Base-by-base conservation (phyloP, 1,284 basidiomycete species). In the Calocybe gambosa region DNA sequence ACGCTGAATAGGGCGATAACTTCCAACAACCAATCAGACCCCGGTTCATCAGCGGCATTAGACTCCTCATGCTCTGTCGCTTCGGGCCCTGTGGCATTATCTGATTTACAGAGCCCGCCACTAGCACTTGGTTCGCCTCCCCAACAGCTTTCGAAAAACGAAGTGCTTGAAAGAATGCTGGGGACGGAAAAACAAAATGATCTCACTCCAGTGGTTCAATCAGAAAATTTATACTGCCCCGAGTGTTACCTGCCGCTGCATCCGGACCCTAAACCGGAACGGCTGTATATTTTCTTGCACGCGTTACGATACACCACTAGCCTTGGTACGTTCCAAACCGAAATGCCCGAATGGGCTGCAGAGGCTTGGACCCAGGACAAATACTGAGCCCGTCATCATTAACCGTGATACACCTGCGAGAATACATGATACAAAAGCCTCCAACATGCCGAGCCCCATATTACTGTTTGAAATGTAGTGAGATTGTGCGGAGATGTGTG, bases 241-340 rank as follows among this genome's bases (percentile, higher is more conserved):
- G 86, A 91, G 59, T 97, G 93, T 62, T 95, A 88, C 64, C 72
- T 94, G 23, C 93, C 93, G 12, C 66, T 96, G 7, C 82, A 93
- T 45, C 89, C 91, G 6, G 93, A 97, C 65, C 93, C 93, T 0
- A 82, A 81, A 58, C 91, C 92, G 1, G 89, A 93, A 62, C 82
- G 81, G 50, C 68, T 96, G 48, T 96, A 92, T 65, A 97, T 97
- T 54, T 97, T 93, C 69, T 69, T 97, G 56, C 93, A 97, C 61
- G 93, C 93, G 9, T 66, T 89, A 57, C 74, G 80, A 56, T 96
- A 93, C 65, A 87, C 84, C 45, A 82, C 82, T 5, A 84, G 80
- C 51, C 62, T 89, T 42, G 88, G 87, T 0, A 62, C 67, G n/a
- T 89, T 85, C 52, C 77, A 85, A 65, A 86, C 85, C 23, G 78